phyloP scores from a whole-genome alignment of 2,329 filamentous ascomycete species.

The Epicoccum nigrum region DNA sequence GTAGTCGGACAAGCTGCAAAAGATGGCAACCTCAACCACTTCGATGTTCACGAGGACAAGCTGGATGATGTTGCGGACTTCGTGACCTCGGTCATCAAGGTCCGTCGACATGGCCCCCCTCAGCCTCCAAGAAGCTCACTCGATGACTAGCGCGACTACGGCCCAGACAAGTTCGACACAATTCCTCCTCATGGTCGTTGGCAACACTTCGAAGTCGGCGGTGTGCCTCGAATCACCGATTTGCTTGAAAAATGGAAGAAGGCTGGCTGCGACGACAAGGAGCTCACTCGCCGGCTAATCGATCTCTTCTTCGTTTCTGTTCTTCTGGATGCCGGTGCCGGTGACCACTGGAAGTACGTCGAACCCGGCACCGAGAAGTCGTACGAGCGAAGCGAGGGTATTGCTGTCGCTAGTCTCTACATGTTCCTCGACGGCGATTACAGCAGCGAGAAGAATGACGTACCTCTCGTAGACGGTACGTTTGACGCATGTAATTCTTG shows the following conservation, averaged over 20 bases:
- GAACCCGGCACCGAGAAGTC: conserved; percentile 80
- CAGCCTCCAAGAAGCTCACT: conserved; percentile 1
- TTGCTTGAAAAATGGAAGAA: conserved; percentile 68
- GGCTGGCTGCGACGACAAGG: conserved; percentile 64
- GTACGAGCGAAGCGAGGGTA: conserved; percentile 83
- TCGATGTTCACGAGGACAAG: conserved; percentile 81
- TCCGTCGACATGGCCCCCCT: conserved; percentile 45
- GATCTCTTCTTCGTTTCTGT: conserved; percentile 82
- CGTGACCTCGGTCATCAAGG: conserved; percentile 89
- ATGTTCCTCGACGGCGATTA: conserved; percentile 85
- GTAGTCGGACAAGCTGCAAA: conserved; percentile 33
- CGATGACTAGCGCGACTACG: conserved; percentile 66
- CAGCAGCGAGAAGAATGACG: conserved; percentile 78
- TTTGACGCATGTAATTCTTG: not conserved
- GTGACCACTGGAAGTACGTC: conserved; percentile 87
- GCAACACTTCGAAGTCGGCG: conserved; percentile 81
- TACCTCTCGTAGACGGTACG: conserved; percentile 72
- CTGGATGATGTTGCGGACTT: conserved; percentile 81
- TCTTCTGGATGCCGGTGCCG: conserved; percentile 83
- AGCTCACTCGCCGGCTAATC: conserved; percentile 74
- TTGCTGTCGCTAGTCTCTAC: conserved; percentile 76
- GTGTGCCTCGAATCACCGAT: conserved; percentile 71
- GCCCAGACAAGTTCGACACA: conserved; percentile 58
- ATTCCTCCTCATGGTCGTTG: conserved; percentile 75
- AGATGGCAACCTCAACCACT: conserved; percentile 69